phyloP scores from a whole-genome alignment of 176 grass and related monocot genomes.

The Alopecurus myosuroides region DNA sequence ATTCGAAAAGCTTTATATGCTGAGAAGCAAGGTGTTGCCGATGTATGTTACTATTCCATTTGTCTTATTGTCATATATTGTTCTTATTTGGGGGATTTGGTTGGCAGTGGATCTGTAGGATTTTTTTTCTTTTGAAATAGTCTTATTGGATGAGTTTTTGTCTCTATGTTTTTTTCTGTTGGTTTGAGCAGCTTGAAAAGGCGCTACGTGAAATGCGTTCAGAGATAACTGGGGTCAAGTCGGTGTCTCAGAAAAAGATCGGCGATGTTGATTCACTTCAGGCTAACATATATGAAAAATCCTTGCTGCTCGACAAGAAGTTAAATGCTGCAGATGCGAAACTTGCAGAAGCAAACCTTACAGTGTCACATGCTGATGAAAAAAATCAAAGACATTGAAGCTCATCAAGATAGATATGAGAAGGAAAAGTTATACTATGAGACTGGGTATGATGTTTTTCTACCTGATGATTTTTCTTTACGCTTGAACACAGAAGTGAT shows the following conservation, averaged over 20 bases:
- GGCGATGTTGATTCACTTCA: slow-evolving; percentile 62
- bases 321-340: slow-evolving; percentile 77
- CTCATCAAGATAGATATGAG: slow-evolving; percentile 59
- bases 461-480: not conserved
- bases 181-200: slow-evolving; percentile 67
- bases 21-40: slow-evolving; percentile 69
- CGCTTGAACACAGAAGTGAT: not conserved
- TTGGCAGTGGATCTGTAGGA: not conserved
- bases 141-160: not conserved
- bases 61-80: not conserved
- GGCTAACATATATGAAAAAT: slow-evolving; percentile 67
- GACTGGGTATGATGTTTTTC: slow-evolving; percentile 42
- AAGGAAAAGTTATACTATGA: slow-evolving; percentile 73
- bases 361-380: slow-evolving; percentile 60
- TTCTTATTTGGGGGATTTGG: not conserved
- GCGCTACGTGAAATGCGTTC: slow-evolving; percentile 52
- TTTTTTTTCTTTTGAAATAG: not conserved
- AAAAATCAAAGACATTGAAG: slow-evolving; percentile 60
- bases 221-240: slow-evolving; percentile 80
- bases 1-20: slow-evolving; percentile 50
- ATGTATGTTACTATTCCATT: slow-evolving; percentile 39
- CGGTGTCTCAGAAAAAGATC: slow-evolving; percentile 67
- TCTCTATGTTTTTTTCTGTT: not conserved
- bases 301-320: slow-evolving; percentile 65
- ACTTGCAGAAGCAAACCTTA: slow-evolving; percentile 87